Evolutionary conservation across 805 yeast species (phyloP).

Genomic region (Hanseniaspora nectarophila): DNA sequence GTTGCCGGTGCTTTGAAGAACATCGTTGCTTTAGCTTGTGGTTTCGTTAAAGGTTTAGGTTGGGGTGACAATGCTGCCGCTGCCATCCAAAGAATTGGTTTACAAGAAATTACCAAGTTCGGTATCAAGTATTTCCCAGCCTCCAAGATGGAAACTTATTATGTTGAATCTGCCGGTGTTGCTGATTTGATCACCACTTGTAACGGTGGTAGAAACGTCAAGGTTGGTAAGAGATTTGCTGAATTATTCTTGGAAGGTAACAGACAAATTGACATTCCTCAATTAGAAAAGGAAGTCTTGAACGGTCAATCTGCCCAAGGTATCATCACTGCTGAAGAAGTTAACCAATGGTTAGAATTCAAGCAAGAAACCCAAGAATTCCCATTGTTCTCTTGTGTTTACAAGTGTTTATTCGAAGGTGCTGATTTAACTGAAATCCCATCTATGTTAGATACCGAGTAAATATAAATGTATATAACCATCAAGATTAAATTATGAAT

Average conservation of each 20-base stretch:
- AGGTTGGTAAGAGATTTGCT: conserved; percentile 80
- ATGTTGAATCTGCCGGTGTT: conserved; percentile 92
- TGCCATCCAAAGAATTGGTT: conserved; percentile 92
- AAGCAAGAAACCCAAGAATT: conserved; percentile 45
- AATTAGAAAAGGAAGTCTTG: conserved; percentile 71
- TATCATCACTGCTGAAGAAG: conserved; percentile 79
- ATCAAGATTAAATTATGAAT: background rate
- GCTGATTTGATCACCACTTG: conserved; percentile 97
- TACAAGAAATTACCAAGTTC: conserved; percentile 79
- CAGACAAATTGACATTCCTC: conserved; percentile 41
- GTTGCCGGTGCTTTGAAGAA: conserved; percentile 96
- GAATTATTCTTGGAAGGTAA: conserved; percentile 31
- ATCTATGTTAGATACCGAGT: conserved; percentile 39
- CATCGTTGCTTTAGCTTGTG: conserved; percentile 91
- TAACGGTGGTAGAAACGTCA: conserved; percentile 92
- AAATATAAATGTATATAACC: background rate
- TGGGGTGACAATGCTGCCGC: conserved; percentile 99
- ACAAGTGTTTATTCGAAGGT: conserved; percentile 67
- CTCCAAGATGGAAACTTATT: conserved; percentile 66
- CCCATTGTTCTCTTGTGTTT: conserved; percentile 60
- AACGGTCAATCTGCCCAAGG: conserved; percentile 98
- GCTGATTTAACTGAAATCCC: conserved; percentile 69
- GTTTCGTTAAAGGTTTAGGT: conserved; percentile 92
- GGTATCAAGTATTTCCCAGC: conserved; percentile 71
- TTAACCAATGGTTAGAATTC: conserved; percentile 60